These are phyloP conservation scores for Drosera spatulata DNA, from an alignment of 179 eudicot genomes.

Conservation along the genomic window DNA sequence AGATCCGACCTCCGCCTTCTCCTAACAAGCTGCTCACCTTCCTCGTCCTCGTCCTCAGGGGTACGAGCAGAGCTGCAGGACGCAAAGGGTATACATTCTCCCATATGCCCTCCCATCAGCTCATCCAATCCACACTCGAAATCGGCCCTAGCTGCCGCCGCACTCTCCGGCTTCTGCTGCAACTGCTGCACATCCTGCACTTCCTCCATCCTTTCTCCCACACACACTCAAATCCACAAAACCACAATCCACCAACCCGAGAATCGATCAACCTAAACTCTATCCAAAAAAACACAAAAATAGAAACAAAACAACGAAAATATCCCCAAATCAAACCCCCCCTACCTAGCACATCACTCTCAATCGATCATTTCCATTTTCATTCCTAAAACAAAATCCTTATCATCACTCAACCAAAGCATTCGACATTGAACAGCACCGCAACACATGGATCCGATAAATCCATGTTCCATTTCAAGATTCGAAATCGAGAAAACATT, in stretches of 20 bases:
- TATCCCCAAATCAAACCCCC: too few species aligned
- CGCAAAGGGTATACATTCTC: slow-evolving; percentile 75
- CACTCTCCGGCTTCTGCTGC: slow-evolving; percentile 70
- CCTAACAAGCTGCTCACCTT: slow-evolving; percentile 69
- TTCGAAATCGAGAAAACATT: too few species aligned
- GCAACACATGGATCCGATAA: too few species aligned
- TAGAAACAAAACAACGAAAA: too few species aligned
- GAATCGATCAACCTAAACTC: background rate
- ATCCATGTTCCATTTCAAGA: too few species aligned
- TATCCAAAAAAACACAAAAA: too few species aligned
- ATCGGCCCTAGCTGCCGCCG: slow-evolving; percentile 38
- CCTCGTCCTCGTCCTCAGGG: slow-evolving; percentile 76
- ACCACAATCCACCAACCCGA: slow-evolving; percentile 3
- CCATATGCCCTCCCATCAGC: slow-evolving; percentile 68
- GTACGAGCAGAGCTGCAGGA: slow-evolving; percentile 74
- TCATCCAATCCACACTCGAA: slow-evolving; percentile 79
- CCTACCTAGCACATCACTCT: too few species aligned
- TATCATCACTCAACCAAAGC: too few species aligned
- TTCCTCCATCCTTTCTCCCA: slow-evolving; percentile 12
- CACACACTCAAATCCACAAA: slow-evolving; percentile 6
- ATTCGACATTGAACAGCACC: too few species aligned
- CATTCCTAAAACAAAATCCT: too few species aligned
- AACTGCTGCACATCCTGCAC: slow-evolving; percentile 59
- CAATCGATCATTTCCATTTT: too few species aligned
- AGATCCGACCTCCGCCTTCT: slow-evolving; percentile 89